A percentile compares a stretch with the other conserved stretches of the same genome.
phyloP scores from a whole-genome alignment of 495 filamentous ascomycete genomes.

The Talaromyces nanjingensis region DNA sequence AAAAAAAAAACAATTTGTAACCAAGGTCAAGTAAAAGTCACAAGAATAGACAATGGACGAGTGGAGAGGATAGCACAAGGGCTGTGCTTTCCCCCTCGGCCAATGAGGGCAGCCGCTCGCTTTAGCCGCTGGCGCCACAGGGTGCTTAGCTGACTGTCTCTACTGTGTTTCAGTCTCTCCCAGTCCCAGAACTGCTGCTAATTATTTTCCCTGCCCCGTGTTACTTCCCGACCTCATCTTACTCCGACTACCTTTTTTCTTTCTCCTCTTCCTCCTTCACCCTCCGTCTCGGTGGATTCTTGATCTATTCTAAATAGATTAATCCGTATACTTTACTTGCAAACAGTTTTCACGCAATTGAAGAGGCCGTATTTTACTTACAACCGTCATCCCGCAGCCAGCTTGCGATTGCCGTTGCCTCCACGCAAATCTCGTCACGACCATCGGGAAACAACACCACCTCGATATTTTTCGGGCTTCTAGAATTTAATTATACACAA shows the following conservation, averaged over 20 bases:
- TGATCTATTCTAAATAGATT: not conserved
- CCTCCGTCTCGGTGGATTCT: not conserved
- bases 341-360: not conserved
- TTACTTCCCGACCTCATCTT: not conserved
- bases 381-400: not conserved
- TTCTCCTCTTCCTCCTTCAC: not conserved
- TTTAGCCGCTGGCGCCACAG: not conserved
- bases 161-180: not conserved
- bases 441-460: not conserved
- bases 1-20: too few species aligned
- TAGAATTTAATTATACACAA: not conserved
- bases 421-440: not conserved
- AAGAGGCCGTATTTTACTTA: not conserved
- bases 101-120: not conserved
- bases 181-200: not conserved
- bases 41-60: not conserved
- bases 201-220: constrained; percentile 5
- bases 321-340: not conserved
- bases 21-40: too few species aligned
- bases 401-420: constrained; percentile 4
- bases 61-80: not conserved
- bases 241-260: not conserved
- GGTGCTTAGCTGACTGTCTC: not conserved
- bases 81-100: not conserved
- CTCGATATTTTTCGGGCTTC: not conserved